A percentile compares a stretch with the other conserved stretches of the same genome.
These are phyloP conservation scores for Claviceps digitariae DNA, from an alignment of 2,329 filamentous ascomycete species.

Conservation along the genomic window DNA sequence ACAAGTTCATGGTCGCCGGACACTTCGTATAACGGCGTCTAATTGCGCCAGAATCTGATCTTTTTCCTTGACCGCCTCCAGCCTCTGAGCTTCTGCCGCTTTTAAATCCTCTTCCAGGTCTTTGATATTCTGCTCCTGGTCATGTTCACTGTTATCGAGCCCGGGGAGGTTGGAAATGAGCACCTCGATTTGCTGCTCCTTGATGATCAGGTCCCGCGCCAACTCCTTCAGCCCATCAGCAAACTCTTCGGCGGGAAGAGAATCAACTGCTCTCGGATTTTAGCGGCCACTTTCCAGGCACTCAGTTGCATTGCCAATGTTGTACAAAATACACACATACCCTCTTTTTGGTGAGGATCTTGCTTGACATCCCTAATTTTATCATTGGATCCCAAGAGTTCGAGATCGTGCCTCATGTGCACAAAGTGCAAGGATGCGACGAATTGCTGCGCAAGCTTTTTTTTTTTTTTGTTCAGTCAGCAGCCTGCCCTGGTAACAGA, in stretches of 20 bases:
- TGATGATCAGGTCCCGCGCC: constrained; percentile 61
- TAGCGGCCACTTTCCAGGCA: constrained; percentile 1
- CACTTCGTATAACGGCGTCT: constrained; percentile 46
- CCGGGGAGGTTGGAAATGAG: constrained; percentile 65
- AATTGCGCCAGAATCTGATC: constrained; percentile 46
- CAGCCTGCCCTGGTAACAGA: neutral
- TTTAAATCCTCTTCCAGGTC: constrained; percentile 53
- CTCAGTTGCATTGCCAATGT: neutral
- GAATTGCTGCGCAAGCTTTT: constrained; percentile 53
- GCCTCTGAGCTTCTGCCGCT: constrained; percentile 46
- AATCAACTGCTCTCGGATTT: constrained; percentile 33
- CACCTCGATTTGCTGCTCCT: constrained; percentile 72
- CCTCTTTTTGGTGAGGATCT: constrained; percentile 36
- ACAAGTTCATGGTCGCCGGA: constrained; percentile 39
- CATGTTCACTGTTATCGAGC: constrained; percentile 62
- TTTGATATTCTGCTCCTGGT: constrained; percentile 56
- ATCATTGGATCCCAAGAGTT: constrained; percentile 43
- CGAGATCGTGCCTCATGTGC: constrained; percentile 54
- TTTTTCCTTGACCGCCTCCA: constrained; percentile 50
- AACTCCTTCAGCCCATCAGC: constrained; percentile 56
- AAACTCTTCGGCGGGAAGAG: constrained; percentile 51
- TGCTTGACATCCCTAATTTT: constrained; percentile 46
- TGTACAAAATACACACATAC: constrained; percentile 14
- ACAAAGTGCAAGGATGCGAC: constrained; percentile 54
- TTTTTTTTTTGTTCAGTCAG: neutral